A percentile compares a stretch with the other conserved stretches of the same genome.
phyloP scores from a whole-genome alignment of 176 grass and related monocot genomes.

The Musa acuminata region DNA sequence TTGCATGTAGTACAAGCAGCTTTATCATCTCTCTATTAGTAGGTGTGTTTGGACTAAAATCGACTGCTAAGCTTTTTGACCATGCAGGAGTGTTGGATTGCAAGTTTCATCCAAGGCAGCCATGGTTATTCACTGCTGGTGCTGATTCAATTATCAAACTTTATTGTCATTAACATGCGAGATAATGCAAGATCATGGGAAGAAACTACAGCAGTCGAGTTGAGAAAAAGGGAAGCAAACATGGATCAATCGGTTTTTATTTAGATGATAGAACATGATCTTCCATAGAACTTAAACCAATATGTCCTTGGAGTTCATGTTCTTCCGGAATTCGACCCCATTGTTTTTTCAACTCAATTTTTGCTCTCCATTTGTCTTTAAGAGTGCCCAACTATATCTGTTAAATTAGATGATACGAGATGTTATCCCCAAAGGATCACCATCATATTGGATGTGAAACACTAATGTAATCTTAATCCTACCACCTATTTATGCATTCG shows the following conservation, averaged over 20 bases:
- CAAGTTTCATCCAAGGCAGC: constrained; percentile 86
- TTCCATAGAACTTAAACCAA: no score
- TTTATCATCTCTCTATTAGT: not conserved
- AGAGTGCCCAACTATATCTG: not conserved
- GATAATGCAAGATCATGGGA: not conserved
- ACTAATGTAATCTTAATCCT: no score
- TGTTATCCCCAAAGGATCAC: not conserved
- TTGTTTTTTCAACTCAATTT: not conserved
- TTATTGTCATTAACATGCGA: constrained; percentile 47
- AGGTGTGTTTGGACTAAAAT: not conserved
- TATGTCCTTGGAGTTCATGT: not conserved
- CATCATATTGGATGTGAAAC: not conserved
- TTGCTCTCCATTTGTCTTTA: not conserved
- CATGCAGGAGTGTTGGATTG: constrained; percentile 75
- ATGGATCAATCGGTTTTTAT: not conserved
- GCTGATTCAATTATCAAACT: constrained; percentile 69
- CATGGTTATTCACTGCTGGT: constrained; percentile 89
- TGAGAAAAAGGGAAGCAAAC: not conserved
- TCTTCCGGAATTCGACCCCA: not conserved
- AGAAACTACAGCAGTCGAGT: not conserved
- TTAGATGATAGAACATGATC: no score
- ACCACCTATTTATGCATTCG: no score
- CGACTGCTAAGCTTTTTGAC: not conserved
- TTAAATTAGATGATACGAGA: not conserved
- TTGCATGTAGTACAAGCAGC: not conserved